Evolutionary conservation across 2,329 filamentous ascomycete genomes (phyloP).

Genomic region (Chalara sp.): DNA sequence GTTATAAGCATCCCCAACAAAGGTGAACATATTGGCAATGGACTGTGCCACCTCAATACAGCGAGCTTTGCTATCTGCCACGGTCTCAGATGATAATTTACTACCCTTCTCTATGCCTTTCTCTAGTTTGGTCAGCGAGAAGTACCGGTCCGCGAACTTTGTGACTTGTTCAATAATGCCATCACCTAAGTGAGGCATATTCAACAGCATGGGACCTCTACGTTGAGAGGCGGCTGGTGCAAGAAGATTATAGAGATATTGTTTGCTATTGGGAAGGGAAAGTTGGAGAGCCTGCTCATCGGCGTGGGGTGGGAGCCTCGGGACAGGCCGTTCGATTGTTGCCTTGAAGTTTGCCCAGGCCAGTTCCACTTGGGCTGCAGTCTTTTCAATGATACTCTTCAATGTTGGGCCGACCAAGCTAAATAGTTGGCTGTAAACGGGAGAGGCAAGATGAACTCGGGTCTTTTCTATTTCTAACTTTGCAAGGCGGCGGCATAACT

Average conservation of each 20-base stretch:
- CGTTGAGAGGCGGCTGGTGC: not conserved
- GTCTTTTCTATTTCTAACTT: constrained; percentile 44
- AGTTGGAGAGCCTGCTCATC: not conserved
- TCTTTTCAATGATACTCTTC: constrained; percentile 22
- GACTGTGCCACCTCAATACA: constrained; percentile 26
- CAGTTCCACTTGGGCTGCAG: constrained; percentile 24
- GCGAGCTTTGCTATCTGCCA: constrained; percentile 3
- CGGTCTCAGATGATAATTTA: not conserved
- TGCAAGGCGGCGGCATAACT: constrained; percentile 48
- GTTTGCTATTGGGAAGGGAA: not conserved
- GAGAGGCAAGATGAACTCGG: not conserved
- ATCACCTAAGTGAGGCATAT: too few species aligned
- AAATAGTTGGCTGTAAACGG: constrained; percentile 26
- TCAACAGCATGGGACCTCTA: not conserved
- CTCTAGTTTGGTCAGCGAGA: constrained; percentile 15
- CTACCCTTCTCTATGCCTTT: constrained; percentile 10
- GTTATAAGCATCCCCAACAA: constrained; percentile 32
- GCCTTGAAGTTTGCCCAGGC: constrained; percentile 30
- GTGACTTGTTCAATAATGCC: not conserved
- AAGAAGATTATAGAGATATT: not conserved
- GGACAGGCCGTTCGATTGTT: constrained; percentile 32
- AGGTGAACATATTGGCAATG: constrained; percentile 31
- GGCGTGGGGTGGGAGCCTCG: constrained; percentile 4
- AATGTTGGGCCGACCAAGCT: constrained; percentile 22
- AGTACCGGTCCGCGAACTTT: constrained; percentile 19